These are phyloP conservation scores for Aristolochia californica DNA, from an alignment of 164 flowering plant species.

Conservation along the genomic window DNA sequence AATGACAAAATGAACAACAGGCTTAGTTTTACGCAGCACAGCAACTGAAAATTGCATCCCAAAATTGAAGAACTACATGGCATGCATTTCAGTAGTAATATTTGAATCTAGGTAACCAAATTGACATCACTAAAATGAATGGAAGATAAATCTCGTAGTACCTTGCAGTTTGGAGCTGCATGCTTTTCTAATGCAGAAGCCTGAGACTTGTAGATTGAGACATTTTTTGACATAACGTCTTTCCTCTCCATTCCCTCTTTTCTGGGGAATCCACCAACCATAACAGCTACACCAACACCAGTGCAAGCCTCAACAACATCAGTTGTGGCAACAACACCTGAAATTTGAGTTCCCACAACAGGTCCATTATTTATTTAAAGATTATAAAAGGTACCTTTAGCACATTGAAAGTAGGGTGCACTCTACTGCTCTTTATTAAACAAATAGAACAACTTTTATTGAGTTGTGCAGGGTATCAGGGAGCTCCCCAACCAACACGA, in stretches of 20 bases:
- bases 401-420: no score
- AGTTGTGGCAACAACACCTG: slow-evolving; percentile 98
- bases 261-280: slow-evolving; percentile 99
- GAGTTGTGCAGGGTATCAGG: no score
- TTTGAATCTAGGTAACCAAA: no score
- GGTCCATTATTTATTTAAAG: no score
- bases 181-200: slow-evolving; percentile 91
- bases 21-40: no score
- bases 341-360: neutral
- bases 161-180: slow-evolving; percentile 99
- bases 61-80: no score
- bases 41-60: no score
- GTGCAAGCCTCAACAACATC: slow-evolving; percentile 96
- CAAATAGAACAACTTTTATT: no score
- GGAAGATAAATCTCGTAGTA: slow-evolving; percentile 3
- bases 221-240: slow-evolving; percentile 97
- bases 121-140: no score
- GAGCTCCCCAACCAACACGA: no score
- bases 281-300: slow-evolving; percentile 90
- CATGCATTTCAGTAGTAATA: neutral
- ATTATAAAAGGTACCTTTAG: no score
- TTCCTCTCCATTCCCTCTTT: slow-evolving; percentile 99
- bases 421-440: no score
- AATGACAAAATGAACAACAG: neutral
- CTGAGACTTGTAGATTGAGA: slow-evolving; percentile 90